These are phyloP conservation scores for Tetracladium marchalianum DNA, from an alignment of 495 filamentous ascomycete species.

Conservation along the genomic window DNA sequence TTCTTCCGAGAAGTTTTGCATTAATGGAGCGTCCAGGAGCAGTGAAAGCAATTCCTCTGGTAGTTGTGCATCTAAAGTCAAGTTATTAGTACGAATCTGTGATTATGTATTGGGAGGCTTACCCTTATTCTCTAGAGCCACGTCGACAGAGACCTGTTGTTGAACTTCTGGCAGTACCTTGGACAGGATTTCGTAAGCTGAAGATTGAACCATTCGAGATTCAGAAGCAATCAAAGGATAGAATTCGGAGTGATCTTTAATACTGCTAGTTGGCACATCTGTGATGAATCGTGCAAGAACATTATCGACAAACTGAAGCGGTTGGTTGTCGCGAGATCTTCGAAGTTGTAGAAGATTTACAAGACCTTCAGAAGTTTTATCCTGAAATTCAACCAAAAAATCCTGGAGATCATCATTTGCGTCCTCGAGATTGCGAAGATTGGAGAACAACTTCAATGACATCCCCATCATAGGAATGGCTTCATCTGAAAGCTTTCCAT, in stretches of 20 bases:
- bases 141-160: conserved; percentile 75
- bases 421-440: conserved; percentile 27
- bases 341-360: conserved; percentile 48
- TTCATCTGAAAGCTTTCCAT: conserved; percentile 21
- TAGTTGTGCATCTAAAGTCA: conserved; percentile 39
- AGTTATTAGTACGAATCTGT: not conserved
- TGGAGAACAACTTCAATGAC: conserved; percentile 57
- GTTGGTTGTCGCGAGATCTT: conserved; percentile 24
- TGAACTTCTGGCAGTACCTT: conserved; percentile 63
- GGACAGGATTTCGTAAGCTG: conserved; percentile 75
- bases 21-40: conserved; percentile 41
- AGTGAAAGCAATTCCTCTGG: conserved; percentile 64
- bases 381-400: conserved; percentile 45
- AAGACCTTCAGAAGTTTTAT: conserved; percentile 41
- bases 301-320: conserved; percentile 51
- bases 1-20: conserved; percentile 34
- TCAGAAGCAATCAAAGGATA: conserved; percentile 68
- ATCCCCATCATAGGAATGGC: conserved; percentile 53
- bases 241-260: conserved; percentile 48
- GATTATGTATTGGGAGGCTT: conserved; percentile 2
- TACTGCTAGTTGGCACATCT: conserved; percentile 40
- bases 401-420: conserved; percentile 83
- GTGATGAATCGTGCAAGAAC: conserved; percentile 54
- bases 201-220: conserved; percentile 63
- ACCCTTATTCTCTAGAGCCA: conserved; percentile 62